Base-by-base conservation (phyloP, 2,329 filamentous ascomycete species). In the Colletotrichum zoysiae region DNA sequence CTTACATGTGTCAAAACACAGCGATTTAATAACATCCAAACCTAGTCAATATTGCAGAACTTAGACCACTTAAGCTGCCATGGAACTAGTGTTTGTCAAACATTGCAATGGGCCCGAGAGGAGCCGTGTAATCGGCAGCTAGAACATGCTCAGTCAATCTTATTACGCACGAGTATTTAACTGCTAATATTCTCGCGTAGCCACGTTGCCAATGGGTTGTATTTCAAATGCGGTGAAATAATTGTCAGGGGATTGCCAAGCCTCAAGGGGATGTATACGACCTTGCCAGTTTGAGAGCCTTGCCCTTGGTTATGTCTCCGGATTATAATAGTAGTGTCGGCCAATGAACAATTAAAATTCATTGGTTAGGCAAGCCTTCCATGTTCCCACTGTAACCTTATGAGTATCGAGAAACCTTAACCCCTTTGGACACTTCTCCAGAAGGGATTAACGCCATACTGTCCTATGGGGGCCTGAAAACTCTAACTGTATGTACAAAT, bases 311-410 rank as follows among this genome's bases (percentile, higher is more conserved):
- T 26, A 9, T 14, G 3, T 9, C n/a, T 42, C 35, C 26, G n/a
- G 1, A 9, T 7, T 4, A 5, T 14, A 30, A 30, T 30, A 30
- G 30, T 30, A 12, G 35, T 8, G 20, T 38, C 33, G 38, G 11
- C 16, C 3, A 9, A 12, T 23, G 4, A 26, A 5, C 0, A 14
- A n/a, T 5, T 2, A 12, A 4, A 9, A 57, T 1, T 6, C 2
- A n/a, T 40, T 12, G n/a, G 12, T 14, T 8, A 5, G 14, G 18
- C 20, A 40, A 12, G 20, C 6, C 4, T 40, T 11, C 18, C 35
- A 16, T 16, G 35, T 40, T 9, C 3, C 18, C 8, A 1, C 18
- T 9, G 16, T 26, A n/a, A 35, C 16, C 0, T n/a, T 12, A 9
- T 18, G 3, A 35, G 16, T 5, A 12, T 3, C 2, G 16, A n/a